A percentile compares a stretch with the other conserved stretches of the same genome.
phyloP scores from a whole-genome alignment of 1,139 yeast species.

The Candida dubliniensis region DNA sequence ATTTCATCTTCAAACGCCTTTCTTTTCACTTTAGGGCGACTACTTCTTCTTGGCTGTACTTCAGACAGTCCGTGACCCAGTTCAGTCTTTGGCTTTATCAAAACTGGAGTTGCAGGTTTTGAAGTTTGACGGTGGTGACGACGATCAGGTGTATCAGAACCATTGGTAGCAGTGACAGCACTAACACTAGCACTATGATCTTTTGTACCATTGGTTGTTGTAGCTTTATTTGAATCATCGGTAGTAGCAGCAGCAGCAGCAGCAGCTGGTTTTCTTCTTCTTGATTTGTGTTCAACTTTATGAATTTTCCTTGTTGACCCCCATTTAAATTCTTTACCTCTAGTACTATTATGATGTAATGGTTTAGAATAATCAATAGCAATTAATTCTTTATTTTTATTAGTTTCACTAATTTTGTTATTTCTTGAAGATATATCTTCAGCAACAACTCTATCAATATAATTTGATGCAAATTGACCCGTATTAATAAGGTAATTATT shows the following conservation, averaged over 20 bases:
- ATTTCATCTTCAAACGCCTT: conserved; percentile 12
- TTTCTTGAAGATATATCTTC: conserved; percentile 33
- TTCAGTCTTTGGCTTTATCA: conserved; percentile 9
- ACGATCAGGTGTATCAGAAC: not conserved
- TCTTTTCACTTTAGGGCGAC: conserved; percentile 15
- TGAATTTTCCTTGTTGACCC: conserved; percentile 29
- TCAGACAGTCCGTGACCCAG: conserved; percentile 4
- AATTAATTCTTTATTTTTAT: conserved; percentile 17
- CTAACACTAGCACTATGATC: conserved; percentile 5
- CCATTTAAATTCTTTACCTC: conserved; percentile 34
- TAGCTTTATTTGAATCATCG: conserved; percentile 5
- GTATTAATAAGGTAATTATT: conserved; percentile 26
- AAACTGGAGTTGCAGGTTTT: conserved; percentile 5
- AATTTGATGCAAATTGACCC: conserved; percentile 30
- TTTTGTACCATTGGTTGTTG: conserved; percentile 11
- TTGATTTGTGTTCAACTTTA: conserved; percentile 16
- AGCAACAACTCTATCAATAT: conserved; percentile 37
- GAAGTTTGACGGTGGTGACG: conserved; percentile 1
- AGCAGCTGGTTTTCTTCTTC: conserved; percentile 14
- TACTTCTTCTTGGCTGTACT: conserved; percentile 12
- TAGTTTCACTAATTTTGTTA: conserved; percentile 19
- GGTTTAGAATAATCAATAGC: conserved; percentile 18
- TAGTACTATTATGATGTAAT: conserved; percentile 21
- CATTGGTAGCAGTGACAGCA: conserved; percentile 9
- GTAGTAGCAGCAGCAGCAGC: not conserved